Evolutionary conservation across 805 yeast genomes (phyloP), one percentile per base, ranked within the genome.

Genomic region (Candida multigemmis): DNA sequence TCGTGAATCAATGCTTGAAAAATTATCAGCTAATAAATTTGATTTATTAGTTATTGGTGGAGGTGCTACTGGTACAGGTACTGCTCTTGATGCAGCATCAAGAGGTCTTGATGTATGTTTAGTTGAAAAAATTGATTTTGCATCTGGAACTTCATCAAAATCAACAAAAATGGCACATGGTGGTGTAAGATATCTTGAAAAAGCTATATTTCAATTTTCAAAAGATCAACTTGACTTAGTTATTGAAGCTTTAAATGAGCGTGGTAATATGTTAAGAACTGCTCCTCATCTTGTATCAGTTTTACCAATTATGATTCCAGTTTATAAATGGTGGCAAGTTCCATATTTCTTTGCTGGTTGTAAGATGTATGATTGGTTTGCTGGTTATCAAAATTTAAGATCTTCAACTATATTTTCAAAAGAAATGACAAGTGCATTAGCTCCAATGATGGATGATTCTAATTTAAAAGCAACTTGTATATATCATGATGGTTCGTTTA

Each of bases 131-230:
- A 75, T 74, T 38, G 97, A 87, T 61, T 87, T 81, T 48, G 94
- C 95, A 6, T 68, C 85, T 7, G 96, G 95, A 22, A 89, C 96
- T 10, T 81, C 94, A 6, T 85, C 96, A 19, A 82, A 86, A 46
- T 82, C 94, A 10, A 87, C 97, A 25, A 87, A 87, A 60, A 82
- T 87, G 77, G 95, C 94, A 23, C 97, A 87, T 50, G 97, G 97
- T 40, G 97, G 97, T 52, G 96, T 87, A 22, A 69, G 97, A 46
- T 87, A 87, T 55, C 69, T 87, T 46, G 97, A 87, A 53, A 87
- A 87, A 63, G 96, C 96, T 21, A 74, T 87, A 44, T 85, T 85
- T 72, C 86, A 85, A 60, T 68, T 87, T 27, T 86, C 93, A 32
- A 85, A 83, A 55, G 89, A 77, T 34, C 97, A 87, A 62, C 28